Percentiles rank a stretch among this genome's conserved stretches.
Evolutionary conservation across 257 asterid species (phyloP).

Genomic region (Capsicum pubescens): DNA sequence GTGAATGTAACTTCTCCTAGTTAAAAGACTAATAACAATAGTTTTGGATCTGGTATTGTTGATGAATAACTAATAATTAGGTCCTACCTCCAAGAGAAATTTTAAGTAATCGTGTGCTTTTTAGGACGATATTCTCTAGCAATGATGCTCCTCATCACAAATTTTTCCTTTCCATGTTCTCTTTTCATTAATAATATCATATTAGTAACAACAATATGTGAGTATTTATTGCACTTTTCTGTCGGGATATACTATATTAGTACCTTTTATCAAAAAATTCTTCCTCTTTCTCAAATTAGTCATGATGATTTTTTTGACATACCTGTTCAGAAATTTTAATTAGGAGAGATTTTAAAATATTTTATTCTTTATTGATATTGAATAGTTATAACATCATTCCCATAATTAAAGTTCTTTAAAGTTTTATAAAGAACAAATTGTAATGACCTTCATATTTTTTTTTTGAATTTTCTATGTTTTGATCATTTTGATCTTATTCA

Average conservation of each 20-base stretch:
- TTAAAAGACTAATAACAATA: background rate
- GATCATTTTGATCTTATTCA: too few species aligned
- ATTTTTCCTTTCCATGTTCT: background rate
- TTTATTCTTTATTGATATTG: too few species aligned
- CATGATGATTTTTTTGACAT: background rate
- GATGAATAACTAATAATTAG: slow-evolving; percentile 16
- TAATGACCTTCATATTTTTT: too few species aligned
- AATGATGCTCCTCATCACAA: slow-evolving; percentile 27
- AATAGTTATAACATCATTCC: too few species aligned
- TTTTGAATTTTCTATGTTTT: too few species aligned
- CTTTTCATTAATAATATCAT: background rate
- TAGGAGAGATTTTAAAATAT: too few species aligned
- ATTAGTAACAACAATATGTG: slow-evolving; percentile 3
- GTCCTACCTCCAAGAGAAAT: slow-evolving; percentile 18
- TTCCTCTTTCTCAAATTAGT: background rate
- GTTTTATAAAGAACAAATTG: too few species aligned
- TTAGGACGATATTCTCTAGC: slow-evolving; percentile 30
- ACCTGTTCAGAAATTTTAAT: background rate
- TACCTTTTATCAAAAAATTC: background rate
- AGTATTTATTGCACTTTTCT: background rate
- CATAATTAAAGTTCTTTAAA: too few species aligned
- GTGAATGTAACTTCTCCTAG: background rate
- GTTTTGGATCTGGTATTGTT: slow-evolving; percentile 22
- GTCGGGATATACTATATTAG: background rate
- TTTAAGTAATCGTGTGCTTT: slow-evolving; percentile 30